A percentile compares a stretch with the other conserved stretches of the same genome.
Conservation (phyloP, 2,329 filamentous ascomycete species). For the Ophiostoma quercus region DNA sequence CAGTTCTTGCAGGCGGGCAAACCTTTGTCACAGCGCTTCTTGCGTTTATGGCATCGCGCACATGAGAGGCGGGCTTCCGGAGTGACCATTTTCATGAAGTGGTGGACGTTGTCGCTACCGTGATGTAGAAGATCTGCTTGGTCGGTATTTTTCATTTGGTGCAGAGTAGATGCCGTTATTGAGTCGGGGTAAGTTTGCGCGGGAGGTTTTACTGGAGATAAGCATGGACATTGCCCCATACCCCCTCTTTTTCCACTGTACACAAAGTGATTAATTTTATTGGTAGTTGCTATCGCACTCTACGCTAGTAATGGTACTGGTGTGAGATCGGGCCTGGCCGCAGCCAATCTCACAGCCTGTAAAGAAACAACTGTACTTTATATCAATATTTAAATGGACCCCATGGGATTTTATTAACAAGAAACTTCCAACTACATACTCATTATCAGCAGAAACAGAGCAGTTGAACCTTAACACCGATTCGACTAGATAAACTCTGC, state of each 20-base stretch:
- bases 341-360: too few species aligned
- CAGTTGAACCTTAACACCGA: too few species aligned
- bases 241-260: background rate
- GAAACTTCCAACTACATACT: too few species aligned
- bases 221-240: background rate
- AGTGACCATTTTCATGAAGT: conserved; percentile 10
- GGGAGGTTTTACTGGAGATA: background rate
- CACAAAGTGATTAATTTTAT: conserved; percentile 2
- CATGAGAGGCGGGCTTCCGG: conserved; percentile 25
- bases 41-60: conserved; percentile 38
- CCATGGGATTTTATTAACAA: too few species aligned
- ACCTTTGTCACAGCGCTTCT: conserved; percentile 40
- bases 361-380: too few species aligned
- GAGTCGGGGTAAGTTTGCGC: background rate
- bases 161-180: background rate
- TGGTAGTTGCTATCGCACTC: background rate
- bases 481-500: too few species aligned
- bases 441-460: too few species aligned
- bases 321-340: too few species aligned
- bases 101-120: background rate
- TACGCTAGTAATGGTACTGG: too few species aligned
- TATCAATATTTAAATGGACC: too few species aligned
- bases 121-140: background rate
- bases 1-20: conserved; percentile 40
- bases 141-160: background rate